Base-by-base conservation (phyloP, 805 yeast species). In the Candida bentonensis region DNA sequence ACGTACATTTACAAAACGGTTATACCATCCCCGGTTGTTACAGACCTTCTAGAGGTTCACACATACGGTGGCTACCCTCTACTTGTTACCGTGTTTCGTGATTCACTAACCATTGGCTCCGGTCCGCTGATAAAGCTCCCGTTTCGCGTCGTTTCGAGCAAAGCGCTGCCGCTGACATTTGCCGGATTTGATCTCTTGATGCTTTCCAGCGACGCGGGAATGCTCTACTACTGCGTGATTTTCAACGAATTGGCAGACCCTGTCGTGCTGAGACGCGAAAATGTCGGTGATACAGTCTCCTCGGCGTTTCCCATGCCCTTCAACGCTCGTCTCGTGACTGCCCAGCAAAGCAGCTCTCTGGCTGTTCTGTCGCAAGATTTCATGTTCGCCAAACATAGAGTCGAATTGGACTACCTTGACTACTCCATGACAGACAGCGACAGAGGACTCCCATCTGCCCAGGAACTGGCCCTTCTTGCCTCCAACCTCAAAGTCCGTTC, bases 301-400 rank as follows among this genome's bases (percentile, higher is more conserved):
- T 30, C 36, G 5, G 36, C 36, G 36, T 30, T 30, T 17, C 36
- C 36, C 36, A 30, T 30, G 36, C 36, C 36, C n/a, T 30, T 4
- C 17, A 30, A 30, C 17, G 36, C 36, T 9, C 36, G 36, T 5
- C 17, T 30, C 17, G 36, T 30, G 17, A 15, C 36, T 15, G 17
- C 7, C n/a, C 11, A 30, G 17, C 17, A 7, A 4, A 5, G 36
- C n/a, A n/a, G 7, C 17, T 4, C n/a, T 9, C 7, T 30, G 36
- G 36, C 36, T 17, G n/a, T 30, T n/a, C 36, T 30, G 17, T 30
- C 36, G 20, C 36, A 30, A 17, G 36, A 30, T n/a, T 30, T 30
- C 17, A 30, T 30, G 36, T 30, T 30, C n/a, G 5, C n/a, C 5
- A 4, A 9, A 9, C 5, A 11, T 9, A 11, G n/a, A 4, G 36